Evolutionary conservation across 2,329 filamentous ascomycete genomes (phyloP), one percentile per base, ranked within the genome.

Genomic region (Penicillium sp.): DNA sequence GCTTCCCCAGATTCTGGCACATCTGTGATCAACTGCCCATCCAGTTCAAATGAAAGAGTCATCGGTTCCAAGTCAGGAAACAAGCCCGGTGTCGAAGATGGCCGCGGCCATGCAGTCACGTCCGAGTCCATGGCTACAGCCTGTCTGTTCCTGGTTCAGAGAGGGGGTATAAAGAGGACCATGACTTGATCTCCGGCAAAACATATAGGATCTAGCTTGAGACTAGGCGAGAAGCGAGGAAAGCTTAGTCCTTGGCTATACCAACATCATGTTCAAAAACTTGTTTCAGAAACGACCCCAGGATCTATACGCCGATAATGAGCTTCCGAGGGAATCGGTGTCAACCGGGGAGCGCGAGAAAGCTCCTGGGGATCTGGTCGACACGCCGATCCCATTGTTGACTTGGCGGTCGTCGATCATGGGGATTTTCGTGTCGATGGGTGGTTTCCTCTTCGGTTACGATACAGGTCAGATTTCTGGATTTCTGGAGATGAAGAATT

Each of bases 401-500:
- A 61, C 60, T 5, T 59, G 57, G 39, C 60, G 61, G 18, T 52
- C 58, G n/a, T 48, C 51, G 6, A 49, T 61, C 6, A 59, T 63
- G 35, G 55, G 59, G 5, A 48, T 60, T 25, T 60, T 69, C n/a
- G 60, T 68, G 17, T 69, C 66, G 1, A 68, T 69, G 63, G 66
- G 66, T n/a, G 67, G 67, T 1, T 63, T 69, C 34, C 57, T 65
- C 5, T 67, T 66, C 31, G 64, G 65, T 5, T 67, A 66, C 30
- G 62, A 68, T 36, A 67, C 67, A 4, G 64, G 66, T 45, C 66
- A 69, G 39, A 69, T 69, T 27, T 66, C 62, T 0, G 66, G 66
- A 2, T 64, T 70, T 36, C 48, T 69, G 9, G 61, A 59, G 16
- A 69, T 68, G 66, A 10, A 54, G 0, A 47, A 70, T 42, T 70